phyloP scores from a whole-genome alignment of 768 basidiomycete species.

The Coprinellus aureogranulatus region DNA sequence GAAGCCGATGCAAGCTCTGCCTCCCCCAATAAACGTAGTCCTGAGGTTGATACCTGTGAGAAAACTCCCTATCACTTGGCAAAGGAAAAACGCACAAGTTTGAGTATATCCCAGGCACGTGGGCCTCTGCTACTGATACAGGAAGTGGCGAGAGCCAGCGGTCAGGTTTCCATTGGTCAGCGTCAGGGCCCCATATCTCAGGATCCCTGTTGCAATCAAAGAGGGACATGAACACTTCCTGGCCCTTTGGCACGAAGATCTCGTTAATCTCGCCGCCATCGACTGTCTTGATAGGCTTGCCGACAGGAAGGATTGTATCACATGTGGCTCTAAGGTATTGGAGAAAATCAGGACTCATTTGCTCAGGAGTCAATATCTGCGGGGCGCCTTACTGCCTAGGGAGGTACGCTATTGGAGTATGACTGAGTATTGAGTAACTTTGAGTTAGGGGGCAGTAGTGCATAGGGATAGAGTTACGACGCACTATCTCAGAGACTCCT shows the following conservation, averaged over 20 bases:
- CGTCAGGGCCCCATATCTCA: slow-evolving; percentile 47
- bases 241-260: slow-evolving; percentile 37
- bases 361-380: neutral
- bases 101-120: slow-evolving; percentile 43
- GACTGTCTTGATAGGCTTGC: slow-evolving; percentile 20
- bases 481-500: slow-evolving; percentile 36
- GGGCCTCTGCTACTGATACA: slow-evolving; percentile 27
- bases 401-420: slow-evolving; percentile 21
- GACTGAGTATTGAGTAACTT: slow-evolving; percentile 12
- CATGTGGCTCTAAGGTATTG: slow-evolving; percentile 15
- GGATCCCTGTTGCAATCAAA: slow-evolving; percentile 37
- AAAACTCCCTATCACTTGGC: neutral
- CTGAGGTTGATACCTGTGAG: neutral
- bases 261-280: slow-evolving; percentile 26
- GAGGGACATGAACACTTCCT: slow-evolving; percentile 25
- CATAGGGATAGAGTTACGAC: too few species aligned
- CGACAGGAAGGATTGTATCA: slow-evolving; percentile 23
- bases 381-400: slow-evolving; percentile 15
- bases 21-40: slow-evolving; percentile 5
- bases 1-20: slow-evolving; percentile 9
- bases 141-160: slow-evolving; percentile 39
- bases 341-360: neutral
- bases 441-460: too few species aligned
- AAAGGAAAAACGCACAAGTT: slow-evolving; percentile 32
- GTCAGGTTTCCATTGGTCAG: slow-evolving; percentile 47